Evolutionary conservation across 2,329 filamentous ascomycete species (phyloP).

Genomic region (Huntiella decipiens): DNA sequence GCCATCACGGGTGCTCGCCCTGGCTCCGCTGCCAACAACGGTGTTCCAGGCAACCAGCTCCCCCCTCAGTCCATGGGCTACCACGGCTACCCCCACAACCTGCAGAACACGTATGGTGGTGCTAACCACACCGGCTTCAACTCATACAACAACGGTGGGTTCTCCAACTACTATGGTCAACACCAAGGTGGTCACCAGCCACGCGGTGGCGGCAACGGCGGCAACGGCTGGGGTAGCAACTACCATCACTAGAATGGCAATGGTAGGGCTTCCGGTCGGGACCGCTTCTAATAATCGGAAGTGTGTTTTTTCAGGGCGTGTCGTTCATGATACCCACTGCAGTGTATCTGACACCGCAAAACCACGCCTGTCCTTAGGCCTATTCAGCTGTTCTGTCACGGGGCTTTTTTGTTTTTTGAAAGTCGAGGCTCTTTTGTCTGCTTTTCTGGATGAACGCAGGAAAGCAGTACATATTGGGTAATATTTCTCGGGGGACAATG

Average conservation of each 20-base stretch:
- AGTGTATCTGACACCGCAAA: background rate
- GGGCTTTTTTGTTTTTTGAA: background rate
- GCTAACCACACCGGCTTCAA: no score
- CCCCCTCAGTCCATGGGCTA: constrained; percentile 34
- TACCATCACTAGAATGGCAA: constrained; percentile 25
- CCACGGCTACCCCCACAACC: constrained; percentile 32
- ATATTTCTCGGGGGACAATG: background rate
- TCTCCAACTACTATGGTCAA: constrained; percentile 26
- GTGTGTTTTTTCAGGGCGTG: background rate
- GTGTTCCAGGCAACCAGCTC: constrained; percentile 29
- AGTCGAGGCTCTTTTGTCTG: background rate
- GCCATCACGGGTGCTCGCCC: constrained; percentile 36
- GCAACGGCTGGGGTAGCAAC: constrained; percentile 40
- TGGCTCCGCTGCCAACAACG: constrained; percentile 35
- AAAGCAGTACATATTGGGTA: background rate
- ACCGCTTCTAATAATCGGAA: no score
- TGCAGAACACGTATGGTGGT: constrained; percentile 34
- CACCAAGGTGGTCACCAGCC: constrained; percentile 12
- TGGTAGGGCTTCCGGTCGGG: background rate
- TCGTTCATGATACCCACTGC: background rate
- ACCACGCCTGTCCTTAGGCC: background rate
- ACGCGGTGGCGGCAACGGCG: constrained; percentile 1
- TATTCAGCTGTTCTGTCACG: background rate
- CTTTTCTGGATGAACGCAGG: background rate
- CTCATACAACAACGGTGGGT: constrained; percentile 24